Evolutionary conservation across 208 protist genomes (phyloP).

Genomic region (Leishmania lainsoni): DNA sequence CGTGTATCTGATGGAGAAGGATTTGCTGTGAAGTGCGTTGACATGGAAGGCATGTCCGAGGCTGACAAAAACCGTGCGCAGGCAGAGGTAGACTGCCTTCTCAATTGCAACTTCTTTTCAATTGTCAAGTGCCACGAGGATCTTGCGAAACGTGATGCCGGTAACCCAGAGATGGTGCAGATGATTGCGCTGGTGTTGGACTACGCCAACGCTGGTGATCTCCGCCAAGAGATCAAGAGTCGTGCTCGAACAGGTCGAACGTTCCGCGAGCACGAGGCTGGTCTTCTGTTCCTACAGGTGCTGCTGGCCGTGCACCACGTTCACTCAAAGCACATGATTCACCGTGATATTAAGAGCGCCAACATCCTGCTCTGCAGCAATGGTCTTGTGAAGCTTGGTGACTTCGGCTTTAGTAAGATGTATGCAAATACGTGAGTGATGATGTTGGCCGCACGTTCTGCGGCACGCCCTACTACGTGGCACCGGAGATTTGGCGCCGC

Average conservation of each 20-base stretch:
- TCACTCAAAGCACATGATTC: constrained; percentile 82
- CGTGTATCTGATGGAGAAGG: constrained; percentile 54
- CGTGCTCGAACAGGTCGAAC: constrained; percentile 35
- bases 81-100: constrained; percentile 72
- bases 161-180: constrained; percentile 49
- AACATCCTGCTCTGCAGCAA: constrained; percentile 85
- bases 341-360: constrained; percentile 88
- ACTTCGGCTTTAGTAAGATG: constrained; percentile 86
- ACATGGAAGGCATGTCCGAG: constrained; percentile 79
- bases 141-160: constrained; percentile 54
- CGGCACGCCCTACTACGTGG: constrained; percentile 92
- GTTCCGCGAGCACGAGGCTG: constrained; percentile 75
- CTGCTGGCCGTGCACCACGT: constrained; percentile 82
- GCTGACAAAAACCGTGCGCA: constrained; percentile 68
- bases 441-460: constrained; percentile 72
- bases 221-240: constrained; percentile 76
- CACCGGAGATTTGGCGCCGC: constrained; percentile 92
- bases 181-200: constrained; percentile 84
- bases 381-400: constrained; percentile 83
- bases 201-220: constrained; percentile 87
- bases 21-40: constrained; percentile 74
- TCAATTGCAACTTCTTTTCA: constrained; percentile 78
- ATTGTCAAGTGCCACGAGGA: constrained; percentile 87
- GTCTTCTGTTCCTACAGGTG: constrained; percentile 76
- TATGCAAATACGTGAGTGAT: constrained; percentile 54